Conservation (phyloP, 805 yeast genomes). For the Wickerhamiella parazyma region DNA sequence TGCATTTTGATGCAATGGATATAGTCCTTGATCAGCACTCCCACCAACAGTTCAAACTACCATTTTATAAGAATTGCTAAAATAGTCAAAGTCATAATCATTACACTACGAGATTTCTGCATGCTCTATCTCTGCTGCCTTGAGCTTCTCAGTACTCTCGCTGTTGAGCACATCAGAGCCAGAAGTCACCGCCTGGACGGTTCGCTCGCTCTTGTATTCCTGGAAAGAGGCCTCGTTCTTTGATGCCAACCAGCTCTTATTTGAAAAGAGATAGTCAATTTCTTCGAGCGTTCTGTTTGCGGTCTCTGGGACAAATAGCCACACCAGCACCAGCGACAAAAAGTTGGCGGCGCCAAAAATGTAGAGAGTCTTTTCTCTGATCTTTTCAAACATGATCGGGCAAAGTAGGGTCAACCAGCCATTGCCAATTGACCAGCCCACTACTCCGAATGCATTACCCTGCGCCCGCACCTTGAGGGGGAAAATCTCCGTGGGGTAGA, state of each 20-base stretch:
- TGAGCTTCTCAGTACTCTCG: background rate
- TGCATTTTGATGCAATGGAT: slow-evolving; percentile 6
- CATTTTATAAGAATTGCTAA: too few species aligned
- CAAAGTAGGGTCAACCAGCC: slow-evolving; percentile 40
- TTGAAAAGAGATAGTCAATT: slow-evolving; percentile 37
- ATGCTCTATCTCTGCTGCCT: background rate
- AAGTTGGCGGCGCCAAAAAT: slow-evolving; percentile 41
- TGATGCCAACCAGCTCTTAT: slow-evolving; percentile 8
- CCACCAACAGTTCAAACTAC: too few species aligned
- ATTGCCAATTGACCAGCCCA: slow-evolving; percentile 22
- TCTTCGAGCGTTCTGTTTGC: slow-evolving; percentile 45
- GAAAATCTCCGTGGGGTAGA: slow-evolving; percentile 23
- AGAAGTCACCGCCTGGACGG: background rate
- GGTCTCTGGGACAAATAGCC: slow-evolving; percentile 51
- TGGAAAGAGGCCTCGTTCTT: slow-evolving; percentile 1
- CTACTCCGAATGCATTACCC: slow-evolving; percentile 8
- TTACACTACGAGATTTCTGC: background rate
- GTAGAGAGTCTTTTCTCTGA: slow-evolving; percentile 42
- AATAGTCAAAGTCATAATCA: too few species aligned
- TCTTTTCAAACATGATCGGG: slow-evolving; percentile 36
- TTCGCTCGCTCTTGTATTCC: background rate
- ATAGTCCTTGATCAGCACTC: too few species aligned
- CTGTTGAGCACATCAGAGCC: background rate
- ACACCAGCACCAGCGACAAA: slow-evolving; percentile 30
- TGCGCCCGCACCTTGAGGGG: slow-evolving; percentile 22